Evolutionary conservation across 257 asterid species (phyloP), one percentile per base, ranked within the genome.

Genomic region (Datura wrightii): DNA sequence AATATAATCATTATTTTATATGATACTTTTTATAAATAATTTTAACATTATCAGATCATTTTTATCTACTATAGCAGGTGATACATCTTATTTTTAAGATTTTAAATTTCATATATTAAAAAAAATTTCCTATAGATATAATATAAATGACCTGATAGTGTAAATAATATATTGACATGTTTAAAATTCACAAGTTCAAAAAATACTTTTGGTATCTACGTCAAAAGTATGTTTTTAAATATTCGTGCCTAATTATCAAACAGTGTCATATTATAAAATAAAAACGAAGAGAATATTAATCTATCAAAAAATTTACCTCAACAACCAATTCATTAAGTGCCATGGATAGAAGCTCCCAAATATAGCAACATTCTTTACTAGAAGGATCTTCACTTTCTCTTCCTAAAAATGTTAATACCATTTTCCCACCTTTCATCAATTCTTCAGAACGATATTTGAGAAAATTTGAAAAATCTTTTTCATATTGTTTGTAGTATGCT

Each of bases 341-440:
- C 60, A 59, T 39, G 37, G 91, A 92, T 79, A 94, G 36, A 42
- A 90, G 94, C 87, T 94, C 92, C 94, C 94, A 94, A 24, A 91
- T 90, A 34, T 92, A 88, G 87, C 94, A 87, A 46, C 93, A 62
- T 13, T 93, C 97, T 80, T 90, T 92, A 88, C 90, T 88, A 4
- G 82, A 78, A 24, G 90, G 91, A 50, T 85, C 89, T 15, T 90
- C 89, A 55, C 86, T 87, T 85, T 86, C 88, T 84, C 97, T 89
- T 6, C 97, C 98, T 14, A 93, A 37, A 59, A 94, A 58, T 5
- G 96, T 94, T 8, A 94, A 60, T 81, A 92, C 97, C 98, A 94
- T 93, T 11, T 85, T 87, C 1, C 98, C 98, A 36, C 92, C 92
- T 11, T 39, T 66, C 6, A 91, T 88, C 13, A 94, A 84, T 82